A percentile compares a stretch with the other conserved stretches of the same genome.
These are phyloP conservation scores for Linum lewisii DNA, from an alignment of 345 rosid species.

Conservation along the genomic window DNA sequence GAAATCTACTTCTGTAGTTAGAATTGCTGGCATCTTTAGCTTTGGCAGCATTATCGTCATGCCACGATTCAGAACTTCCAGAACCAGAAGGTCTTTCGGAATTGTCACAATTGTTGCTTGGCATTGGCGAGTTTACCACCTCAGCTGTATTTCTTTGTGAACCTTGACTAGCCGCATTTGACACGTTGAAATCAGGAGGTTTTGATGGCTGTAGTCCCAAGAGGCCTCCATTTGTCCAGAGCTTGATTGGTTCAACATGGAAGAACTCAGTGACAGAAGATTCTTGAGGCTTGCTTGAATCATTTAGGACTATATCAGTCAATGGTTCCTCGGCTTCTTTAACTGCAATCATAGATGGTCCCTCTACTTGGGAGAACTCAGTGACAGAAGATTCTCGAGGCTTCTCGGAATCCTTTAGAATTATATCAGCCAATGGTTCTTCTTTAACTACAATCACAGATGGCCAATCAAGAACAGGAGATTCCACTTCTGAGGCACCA, in stretches of 20 bases:
- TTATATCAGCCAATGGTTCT: constrained; percentile 15
- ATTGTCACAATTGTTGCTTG: constrained; percentile 18
- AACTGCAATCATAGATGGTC: constrained; percentile 15
- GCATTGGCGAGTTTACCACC: constrained; percentile 13
- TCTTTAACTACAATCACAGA: constrained; percentile 15
- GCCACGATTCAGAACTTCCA: constrained; percentile 13
- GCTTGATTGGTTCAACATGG: constrained; percentile 33
- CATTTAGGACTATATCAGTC: constrained; percentile 11
- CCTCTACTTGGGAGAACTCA: constrained; percentile 24
- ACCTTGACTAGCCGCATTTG: constrained; percentile 26
- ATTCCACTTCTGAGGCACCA: constrained; percentile 8
- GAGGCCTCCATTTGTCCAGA: constrained; percentile 94
- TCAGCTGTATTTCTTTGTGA: constrained; percentile 18
- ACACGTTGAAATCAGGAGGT: constrained; percentile 71
- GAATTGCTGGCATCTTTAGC: constrained; percentile 18
- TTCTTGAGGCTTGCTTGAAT: constrained; percentile 25
- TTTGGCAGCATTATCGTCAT: constrained; percentile 20
- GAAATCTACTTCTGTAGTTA: constrained; percentile 18
- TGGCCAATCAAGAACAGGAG: constrained; percentile 18
- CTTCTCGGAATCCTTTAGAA: constrained; percentile 14
- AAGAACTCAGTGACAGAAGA: constrained; percentile 26
- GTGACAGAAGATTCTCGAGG: constrained; percentile 28
- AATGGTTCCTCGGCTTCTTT: constrained; percentile 16
- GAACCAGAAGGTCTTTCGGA: constrained; percentile 17
- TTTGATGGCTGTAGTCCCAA: constrained; percentile 87